Base-by-base conservation (phyloP, 192 early-diverging fungal genomes). In the Podochytrium sp. region DNA sequence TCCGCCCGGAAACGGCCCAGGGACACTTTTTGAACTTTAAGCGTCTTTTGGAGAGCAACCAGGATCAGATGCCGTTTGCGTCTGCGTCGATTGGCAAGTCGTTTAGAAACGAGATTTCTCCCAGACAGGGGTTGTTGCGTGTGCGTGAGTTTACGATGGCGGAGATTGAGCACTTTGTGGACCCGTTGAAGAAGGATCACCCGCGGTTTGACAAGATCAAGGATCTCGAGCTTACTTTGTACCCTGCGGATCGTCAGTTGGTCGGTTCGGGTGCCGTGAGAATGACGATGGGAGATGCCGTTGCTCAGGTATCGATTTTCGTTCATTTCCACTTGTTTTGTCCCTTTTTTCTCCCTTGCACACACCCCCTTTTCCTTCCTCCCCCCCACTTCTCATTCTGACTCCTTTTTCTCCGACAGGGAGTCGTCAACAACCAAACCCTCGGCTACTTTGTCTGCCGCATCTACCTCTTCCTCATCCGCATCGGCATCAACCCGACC, bases 21-120 rank as follows among this genome's bases (percentile, higher is more conserved):
- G 98, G 98, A 76, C 98, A 99, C 82, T 99, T 99, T 80, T 81
- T 99, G 65, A 98, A 98, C 88, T 99, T 99, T 76, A 94, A 96
- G 84, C 86, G 89, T 25, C 87, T 99, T 47, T 88, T 98, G 53
- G 98, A 99, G 78, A 96, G 93, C 85, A 99, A 99, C 88, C 97
- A 94, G 81, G 92, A 93, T 60, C 91, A 92, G 72, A 95, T 99
- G 92, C 98, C 98, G n/a, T 99, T 99, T 81, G 98, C 98, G 37
- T 98, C 96, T 58, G 96, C 98, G 42, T 93, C 92, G 71, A 92
- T 99, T 41, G 98, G 98, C 78, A 95, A 95, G 65, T 94, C 95
- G 35, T 98, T 99, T 90, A 90, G 98, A 78, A 99, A 99, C 77
- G 98, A 99, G 80, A 99, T 99, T 65, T 94, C 95, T 29, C 98